These are phyloP conservation scores for Colletotrichum horii DNA, from an alignment of 2,329 filamentous ascomycete genomes.

Conservation along the genomic window DNA sequence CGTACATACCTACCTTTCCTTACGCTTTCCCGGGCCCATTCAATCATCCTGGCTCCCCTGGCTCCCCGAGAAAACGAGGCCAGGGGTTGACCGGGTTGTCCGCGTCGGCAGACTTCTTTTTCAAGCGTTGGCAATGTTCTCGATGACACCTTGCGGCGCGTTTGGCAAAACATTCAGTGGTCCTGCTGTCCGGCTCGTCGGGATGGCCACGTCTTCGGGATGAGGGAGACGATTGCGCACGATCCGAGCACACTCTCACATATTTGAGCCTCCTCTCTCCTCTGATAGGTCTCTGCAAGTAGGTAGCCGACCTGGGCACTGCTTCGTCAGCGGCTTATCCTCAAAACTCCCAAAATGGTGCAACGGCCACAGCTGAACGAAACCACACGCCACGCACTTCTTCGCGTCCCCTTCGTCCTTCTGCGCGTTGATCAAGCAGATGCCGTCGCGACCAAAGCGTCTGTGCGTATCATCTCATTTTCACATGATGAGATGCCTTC, in stretches of 20 bases:
- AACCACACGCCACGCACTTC: neutral
- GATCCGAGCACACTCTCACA: neutral
- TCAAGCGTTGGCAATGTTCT: neutral
- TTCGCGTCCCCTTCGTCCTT: neutral
- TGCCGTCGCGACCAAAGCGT: neutral
- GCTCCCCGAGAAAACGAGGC: neutral
- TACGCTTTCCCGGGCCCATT: neutral
- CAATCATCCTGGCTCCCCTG: neutral
- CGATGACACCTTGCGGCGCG: neutral
- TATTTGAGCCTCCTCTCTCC: neutral
- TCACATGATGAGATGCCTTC: neutral
- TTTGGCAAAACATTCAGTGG: neutral
- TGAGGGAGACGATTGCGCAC: neutral
- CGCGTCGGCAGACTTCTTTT: neutral
- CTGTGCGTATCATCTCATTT: neutral
- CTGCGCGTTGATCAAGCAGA: neutral
- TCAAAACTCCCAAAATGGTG: neutral
- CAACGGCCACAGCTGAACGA: neutral
- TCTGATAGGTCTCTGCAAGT: neutral
- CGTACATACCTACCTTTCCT: neutral
- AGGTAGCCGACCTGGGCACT: neutral
- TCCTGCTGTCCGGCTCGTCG: neutral
- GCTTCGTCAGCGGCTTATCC: neutral
- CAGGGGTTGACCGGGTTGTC: conserved; percentile 3
- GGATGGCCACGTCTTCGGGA: neutral